Percentiles rank a stretch among this genome's conserved stretches.
phyloP scores from a whole-genome alignment of 495 filamentous ascomycete species.

The Echria macrotheca region DNA sequence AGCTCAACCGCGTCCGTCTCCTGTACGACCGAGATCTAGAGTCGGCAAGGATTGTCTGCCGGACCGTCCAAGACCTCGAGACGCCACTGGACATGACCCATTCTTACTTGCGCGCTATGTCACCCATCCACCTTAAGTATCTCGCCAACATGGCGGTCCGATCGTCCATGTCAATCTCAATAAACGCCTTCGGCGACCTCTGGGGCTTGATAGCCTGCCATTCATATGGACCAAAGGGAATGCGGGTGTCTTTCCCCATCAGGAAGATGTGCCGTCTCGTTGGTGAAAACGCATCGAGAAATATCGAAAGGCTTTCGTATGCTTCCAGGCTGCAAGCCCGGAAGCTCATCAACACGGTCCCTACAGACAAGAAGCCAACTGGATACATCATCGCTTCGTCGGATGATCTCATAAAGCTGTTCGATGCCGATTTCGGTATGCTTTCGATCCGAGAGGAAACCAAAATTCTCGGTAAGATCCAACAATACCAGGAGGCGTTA shows the following conservation, averaged over 20 bases:
- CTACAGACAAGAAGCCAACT: slow-evolving; percentile 76
- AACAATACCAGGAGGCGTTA: slow-evolving; percentile 76
- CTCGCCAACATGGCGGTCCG: slow-evolving; percentile 85
- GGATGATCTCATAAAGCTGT: slow-evolving; percentile 78
- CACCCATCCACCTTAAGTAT: slow-evolving; percentile 85
- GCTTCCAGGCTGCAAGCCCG: slow-evolving; percentile 75
- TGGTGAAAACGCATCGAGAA: slow-evolving; percentile 79
- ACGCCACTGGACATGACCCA: slow-evolving; percentile 79
- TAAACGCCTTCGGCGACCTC: slow-evolving; percentile 75
- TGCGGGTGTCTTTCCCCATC: slow-evolving; percentile 87
- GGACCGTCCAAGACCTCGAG: slow-evolving; percentile 68
- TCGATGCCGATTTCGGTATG: slow-evolving; percentile 84
- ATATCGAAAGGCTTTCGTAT: slow-evolving; percentile 86
- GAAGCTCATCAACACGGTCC: slow-evolving; percentile 73
- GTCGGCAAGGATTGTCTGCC: slow-evolving; percentile 78
- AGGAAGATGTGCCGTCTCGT: slow-evolving; percentile 92
- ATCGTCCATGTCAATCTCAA: slow-evolving; percentile 91
- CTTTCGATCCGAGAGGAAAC: slow-evolving; percentile 83
- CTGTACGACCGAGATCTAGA: slow-evolving; percentile 72
- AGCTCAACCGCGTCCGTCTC: slow-evolving; percentile 72
- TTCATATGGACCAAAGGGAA: slow-evolving; percentile 68
- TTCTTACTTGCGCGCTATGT: slow-evolving; percentile 83
- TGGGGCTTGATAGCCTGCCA: slow-evolving; percentile 93
- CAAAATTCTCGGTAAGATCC: slow-evolving; percentile 72
- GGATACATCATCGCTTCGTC: slow-evolving; percentile 92